phyloP scores from a whole-genome alignment of 2,329 filamentous ascomycete genomes.

The Pyrenophora seminiperda region DNA sequence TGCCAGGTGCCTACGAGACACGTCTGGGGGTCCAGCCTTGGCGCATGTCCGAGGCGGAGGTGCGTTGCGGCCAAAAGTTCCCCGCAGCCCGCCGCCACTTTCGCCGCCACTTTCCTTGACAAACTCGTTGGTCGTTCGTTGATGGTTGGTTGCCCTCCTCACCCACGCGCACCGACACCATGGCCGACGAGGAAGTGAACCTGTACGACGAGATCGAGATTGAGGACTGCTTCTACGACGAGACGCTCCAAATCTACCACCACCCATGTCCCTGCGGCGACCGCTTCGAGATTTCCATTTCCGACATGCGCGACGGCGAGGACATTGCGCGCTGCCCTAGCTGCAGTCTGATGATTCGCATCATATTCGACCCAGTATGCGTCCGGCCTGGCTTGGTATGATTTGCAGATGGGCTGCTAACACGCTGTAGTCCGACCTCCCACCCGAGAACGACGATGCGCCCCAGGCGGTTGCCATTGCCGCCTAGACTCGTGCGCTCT shows the following conservation, averaged over 20 bases:
- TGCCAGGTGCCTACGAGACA: not conserved
- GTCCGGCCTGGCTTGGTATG: not conserved
- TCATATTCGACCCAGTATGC: slow-evolving; percentile 85
- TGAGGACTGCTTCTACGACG: slow-evolving; percentile 92
- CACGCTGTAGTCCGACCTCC: slow-evolving; percentile 38
- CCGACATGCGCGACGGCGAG: slow-evolving; percentile 83
- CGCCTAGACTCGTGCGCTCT: slow-evolving; percentile 21
- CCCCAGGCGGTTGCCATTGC: slow-evolving; percentile 32
- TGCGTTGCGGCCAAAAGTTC: slow-evolving; percentile 16
- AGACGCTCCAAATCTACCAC: slow-evolving; percentile 88
- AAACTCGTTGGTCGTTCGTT: slow-evolving; percentile 3
- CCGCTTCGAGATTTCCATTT: slow-evolving; percentile 86
- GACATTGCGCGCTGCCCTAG: slow-evolving; percentile 98
- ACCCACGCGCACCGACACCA: slow-evolving; percentile 14
- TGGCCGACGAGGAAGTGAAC: slow-evolving; percentile 54
- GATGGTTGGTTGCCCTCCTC: not conserved
- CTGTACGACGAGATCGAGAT: slow-evolving; percentile 99
- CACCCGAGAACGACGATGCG: slow-evolving; percentile 33
- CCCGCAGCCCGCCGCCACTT: slow-evolving; percentile 9
- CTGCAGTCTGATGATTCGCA: slow-evolving; percentile 93
- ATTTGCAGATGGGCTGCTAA: slow-evolving; percentile 2
- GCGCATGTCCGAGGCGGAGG: slow-evolving; percentile 20
- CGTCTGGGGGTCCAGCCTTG: slow-evolving; percentile 8
- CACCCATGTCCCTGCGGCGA: slow-evolving; percentile 98
- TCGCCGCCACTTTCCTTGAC: slow-evolving; percentile 6